Conservation (phyloP, 2,329 filamentous ascomycete genomes). For the Sclerotinia glacialis region DNA sequence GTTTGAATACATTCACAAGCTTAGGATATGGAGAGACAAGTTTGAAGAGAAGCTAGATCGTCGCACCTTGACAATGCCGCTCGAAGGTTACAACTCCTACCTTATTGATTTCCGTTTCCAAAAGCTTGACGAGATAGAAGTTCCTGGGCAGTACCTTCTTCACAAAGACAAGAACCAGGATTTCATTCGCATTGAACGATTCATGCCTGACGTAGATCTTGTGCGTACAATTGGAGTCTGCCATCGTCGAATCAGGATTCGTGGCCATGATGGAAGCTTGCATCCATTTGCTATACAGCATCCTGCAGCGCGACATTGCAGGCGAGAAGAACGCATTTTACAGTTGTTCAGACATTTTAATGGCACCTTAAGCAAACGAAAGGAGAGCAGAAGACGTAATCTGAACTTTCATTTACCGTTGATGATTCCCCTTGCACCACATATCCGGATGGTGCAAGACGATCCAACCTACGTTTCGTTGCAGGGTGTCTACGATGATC, state of each 20-base stretch:
- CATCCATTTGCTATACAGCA: conserved; percentile 97
- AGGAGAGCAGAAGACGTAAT: conserved; percentile 90
- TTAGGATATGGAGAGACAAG: conserved; percentile 93
- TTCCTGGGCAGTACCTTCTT: conserved; percentile 93
- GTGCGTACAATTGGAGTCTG: conserved; percentile 88
- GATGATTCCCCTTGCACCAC: conserved; percentile 92
- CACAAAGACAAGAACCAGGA: conserved; percentile 99
- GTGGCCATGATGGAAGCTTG: conserved; percentile 95
- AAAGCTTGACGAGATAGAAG: conserved; percentile 97
- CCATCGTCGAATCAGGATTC: conserved; percentile 89
- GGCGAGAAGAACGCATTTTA: conserved; percentile 89
- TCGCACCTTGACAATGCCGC: conserved; percentile 46
- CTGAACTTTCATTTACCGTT: conserved; percentile 93
- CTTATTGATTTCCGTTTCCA: conserved; percentile 96
- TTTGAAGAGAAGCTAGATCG: conserved; percentile 97
- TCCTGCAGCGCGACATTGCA: conserved; percentile 85
- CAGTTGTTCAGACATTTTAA: conserved; percentile 98
- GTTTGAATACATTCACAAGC: conserved; percentile 97
- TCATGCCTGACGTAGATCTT: conserved; percentile 90
- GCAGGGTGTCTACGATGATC: conserved; percentile 94
- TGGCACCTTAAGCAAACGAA: conserved; percentile 83
- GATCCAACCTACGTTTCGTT: conserved; percentile 91
- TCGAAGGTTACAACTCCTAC: conserved; percentile 85
- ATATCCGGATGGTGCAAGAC: conserved; percentile 93
- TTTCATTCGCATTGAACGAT: conserved; percentile 95